Evolutionary conservation across 495 filamentous ascomycete species (phyloP).

Genomic region (Trypethelium eluteriae): DNA sequence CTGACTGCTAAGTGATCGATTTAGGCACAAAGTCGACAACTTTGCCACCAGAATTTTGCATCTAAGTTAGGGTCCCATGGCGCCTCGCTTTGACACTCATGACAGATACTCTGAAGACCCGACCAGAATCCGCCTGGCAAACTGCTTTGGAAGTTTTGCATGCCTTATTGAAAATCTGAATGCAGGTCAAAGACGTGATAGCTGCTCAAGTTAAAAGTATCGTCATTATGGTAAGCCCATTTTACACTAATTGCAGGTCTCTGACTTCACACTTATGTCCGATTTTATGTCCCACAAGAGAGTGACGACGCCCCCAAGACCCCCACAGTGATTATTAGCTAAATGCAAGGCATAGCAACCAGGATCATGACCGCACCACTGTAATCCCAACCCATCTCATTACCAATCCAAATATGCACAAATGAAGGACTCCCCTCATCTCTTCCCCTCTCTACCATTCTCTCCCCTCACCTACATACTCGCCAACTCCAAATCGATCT

Average conservation of each 20-base stretch:
- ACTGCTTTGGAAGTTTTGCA: too few relatives aligned
- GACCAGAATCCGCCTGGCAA: too few relatives aligned
- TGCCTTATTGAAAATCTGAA: too few relatives aligned
- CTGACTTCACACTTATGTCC: background rate
- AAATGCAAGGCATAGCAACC: background rate
- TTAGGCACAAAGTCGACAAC: too few relatives aligned
- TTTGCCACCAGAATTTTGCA: too few relatives aligned
- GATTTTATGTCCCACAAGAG: background rate
- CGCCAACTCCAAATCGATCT: constrained; percentile 88
- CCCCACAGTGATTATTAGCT: background rate
- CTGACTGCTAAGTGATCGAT: too few relatives aligned
- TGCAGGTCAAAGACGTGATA: too few relatives aligned
- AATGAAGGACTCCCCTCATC: background rate
- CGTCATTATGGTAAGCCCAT: background rate
- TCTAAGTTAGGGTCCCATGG: too few relatives aligned
- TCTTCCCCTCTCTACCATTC: background rate
- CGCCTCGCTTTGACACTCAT: too few relatives aligned
- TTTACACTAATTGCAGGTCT: background rate
- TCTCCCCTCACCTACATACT: constrained; percentile 59
- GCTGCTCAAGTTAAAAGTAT: background rate
- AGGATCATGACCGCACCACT: background rate
- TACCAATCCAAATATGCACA: background rate
- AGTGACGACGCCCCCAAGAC: background rate
- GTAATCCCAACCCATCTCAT: background rate
- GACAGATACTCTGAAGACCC: too few relatives aligned